A percentile compares a stretch with the other conserved stretches of the same genome.
Conservation (phyloP, 2,329 filamentous ascomycete genomes). For the Juglanconis sp. region DNA sequence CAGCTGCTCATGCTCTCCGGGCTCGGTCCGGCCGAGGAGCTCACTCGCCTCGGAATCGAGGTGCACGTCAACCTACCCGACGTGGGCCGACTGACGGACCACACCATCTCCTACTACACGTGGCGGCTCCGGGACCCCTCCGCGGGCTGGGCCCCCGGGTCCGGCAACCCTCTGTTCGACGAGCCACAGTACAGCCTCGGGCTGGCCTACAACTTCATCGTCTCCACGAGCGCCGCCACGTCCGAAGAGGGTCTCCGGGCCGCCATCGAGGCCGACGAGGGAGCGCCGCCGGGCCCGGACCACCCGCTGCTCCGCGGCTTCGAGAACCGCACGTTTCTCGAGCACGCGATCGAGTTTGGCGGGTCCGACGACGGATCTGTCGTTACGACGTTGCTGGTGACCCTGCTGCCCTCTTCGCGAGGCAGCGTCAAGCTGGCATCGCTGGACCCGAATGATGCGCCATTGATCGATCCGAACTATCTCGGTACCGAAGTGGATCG, state of each 20-base stretch:
- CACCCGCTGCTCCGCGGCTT: background rate
- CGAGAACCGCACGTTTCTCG: background rate
- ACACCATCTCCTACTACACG: too few relatives aligned
- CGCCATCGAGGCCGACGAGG: background rate
- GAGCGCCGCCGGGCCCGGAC: background rate
- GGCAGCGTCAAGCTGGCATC: background rate
- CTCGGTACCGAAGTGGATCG: slow-evolving; percentile 1
- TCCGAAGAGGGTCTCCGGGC: background rate
- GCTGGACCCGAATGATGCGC: background rate
- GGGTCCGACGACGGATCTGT: background rate
- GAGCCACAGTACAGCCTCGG: slow-evolving; percentile 2
- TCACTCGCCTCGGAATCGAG: too few relatives aligned
- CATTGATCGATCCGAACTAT: background rate
- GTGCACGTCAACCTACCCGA: too few relatives aligned
- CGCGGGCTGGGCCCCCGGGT: background rate
- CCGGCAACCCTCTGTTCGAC: background rate
- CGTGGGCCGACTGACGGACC: too few relatives aligned
- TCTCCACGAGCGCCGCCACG: background rate
- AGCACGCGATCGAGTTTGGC: background rate
- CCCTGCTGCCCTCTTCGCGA: background rate
- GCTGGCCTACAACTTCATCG: background rate
- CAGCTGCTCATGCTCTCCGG: too few relatives aligned
- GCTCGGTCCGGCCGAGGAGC: too few relatives aligned
- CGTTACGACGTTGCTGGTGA: background rate
- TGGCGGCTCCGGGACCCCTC: background rate